These are phyloP conservation scores for Stylonectria norvegica DNA, from an alignment of 2,329 filamentous ascomycete species.

Conservation along the genomic window DNA sequence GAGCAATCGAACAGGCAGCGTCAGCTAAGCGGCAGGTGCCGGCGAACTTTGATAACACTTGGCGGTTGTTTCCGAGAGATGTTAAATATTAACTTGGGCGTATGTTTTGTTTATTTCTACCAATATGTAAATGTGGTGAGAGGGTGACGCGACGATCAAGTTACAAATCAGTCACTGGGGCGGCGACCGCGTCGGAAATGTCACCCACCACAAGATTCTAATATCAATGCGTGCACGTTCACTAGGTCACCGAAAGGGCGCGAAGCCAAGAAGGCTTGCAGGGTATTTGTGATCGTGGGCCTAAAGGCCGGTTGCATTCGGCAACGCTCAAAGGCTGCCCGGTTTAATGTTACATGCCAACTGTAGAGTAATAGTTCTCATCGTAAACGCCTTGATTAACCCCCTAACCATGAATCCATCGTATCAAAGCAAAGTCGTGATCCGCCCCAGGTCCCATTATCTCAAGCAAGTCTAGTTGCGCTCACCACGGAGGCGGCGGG, in stretches of 20 bases:
- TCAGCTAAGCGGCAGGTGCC: no score
- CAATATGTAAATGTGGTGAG: slow-evolving; percentile 13
- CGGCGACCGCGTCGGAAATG: no score
- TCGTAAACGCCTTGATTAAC: slow-evolving; percentile 46
- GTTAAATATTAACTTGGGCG: no score
- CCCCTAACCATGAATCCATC: slow-evolving; percentile 38
- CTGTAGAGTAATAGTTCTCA: slow-evolving; percentile 38
- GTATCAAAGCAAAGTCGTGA: slow-evolving; percentile 42
- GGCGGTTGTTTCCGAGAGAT: no score
- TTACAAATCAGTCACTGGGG: no score
- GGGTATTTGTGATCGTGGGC: slow-evolving; percentile 16
- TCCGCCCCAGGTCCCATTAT: slow-evolving; percentile 29
- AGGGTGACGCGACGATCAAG: no score
- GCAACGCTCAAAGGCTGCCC: slow-evolving; percentile 22
- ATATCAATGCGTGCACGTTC: no score
- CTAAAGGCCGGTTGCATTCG: slow-evolving; percentile 25
- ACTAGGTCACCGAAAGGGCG: not conserved
- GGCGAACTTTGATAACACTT: no score
- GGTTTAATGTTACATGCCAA: slow-evolving; percentile 44
- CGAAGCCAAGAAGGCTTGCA: not conserved
- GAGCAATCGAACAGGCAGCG: no score
- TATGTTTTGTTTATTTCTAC: slow-evolving; percentile 18
- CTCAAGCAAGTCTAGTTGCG: slow-evolving; percentile 69
- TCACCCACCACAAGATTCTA: no score
- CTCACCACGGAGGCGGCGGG: slow-evolving; percentile 91